A percentile compares a stretch with the other conserved stretches of the same genome.
Conservation (phyloP, 2,329 filamentous ascomycete genomes). For the Aspergillus nomiae region DNA sequence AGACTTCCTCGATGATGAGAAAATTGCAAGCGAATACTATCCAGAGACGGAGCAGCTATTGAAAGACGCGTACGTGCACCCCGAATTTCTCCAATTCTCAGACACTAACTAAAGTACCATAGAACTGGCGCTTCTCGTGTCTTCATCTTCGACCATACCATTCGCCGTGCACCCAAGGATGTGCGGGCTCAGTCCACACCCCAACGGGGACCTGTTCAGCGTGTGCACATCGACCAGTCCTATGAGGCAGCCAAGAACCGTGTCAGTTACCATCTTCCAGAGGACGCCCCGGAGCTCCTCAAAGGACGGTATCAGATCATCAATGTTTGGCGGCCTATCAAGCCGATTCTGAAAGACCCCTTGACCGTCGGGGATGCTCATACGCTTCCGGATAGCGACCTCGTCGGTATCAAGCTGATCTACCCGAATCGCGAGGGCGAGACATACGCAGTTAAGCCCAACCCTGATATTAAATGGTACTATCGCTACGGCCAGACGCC, state of each 20-base stretch:
- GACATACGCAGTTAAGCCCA: constrained; percentile 51
- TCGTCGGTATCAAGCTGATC: constrained; percentile 53
- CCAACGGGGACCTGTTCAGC: constrained; percentile 49
- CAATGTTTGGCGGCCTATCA: constrained; percentile 56
- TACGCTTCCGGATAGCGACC: constrained; percentile 53
- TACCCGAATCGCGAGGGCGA: constrained; percentile 56
- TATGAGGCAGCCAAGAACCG: constrained; percentile 46
- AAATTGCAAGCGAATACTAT: constrained; percentile 47
- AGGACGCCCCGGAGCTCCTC: constrained; percentile 47
- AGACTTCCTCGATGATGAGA: constrained; percentile 45
- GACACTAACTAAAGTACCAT: not conserved
- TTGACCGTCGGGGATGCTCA: constrained; percentile 56
- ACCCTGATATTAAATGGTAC: constrained; percentile 53
- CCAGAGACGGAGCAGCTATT: constrained; percentile 51
- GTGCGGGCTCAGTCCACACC: constrained; percentile 35
- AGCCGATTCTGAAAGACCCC: constrained; percentile 56
- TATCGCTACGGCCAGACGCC: constrained; percentile 56
- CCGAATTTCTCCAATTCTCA: not conserved
- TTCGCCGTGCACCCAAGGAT: constrained; percentile 42
- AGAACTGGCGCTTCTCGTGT: constrained; percentile 47
- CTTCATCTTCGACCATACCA: constrained; percentile 55
- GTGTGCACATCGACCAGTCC: constrained; percentile 57
- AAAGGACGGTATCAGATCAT: constrained; percentile 51
- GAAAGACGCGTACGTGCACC: constrained; percentile 38
- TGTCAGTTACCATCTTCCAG: constrained; percentile 47